phyloP scores from a whole-genome alignment of 139 green algal genomes.

The Coelastrella sp. region DNA sequence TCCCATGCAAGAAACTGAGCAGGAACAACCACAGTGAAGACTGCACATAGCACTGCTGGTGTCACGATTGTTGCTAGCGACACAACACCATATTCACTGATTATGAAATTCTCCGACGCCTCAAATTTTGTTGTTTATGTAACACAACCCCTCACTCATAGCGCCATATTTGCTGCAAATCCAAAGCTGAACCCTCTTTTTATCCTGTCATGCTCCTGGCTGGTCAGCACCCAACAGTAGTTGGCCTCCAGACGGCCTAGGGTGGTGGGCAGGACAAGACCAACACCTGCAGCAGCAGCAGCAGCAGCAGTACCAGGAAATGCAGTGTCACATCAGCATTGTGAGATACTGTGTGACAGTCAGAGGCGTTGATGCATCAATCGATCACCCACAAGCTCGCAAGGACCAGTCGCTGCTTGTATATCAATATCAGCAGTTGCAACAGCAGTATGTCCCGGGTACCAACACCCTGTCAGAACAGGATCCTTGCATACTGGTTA shows the following conservation, averaged over 20 bases:
- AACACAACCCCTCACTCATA: not conserved
- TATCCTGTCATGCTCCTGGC: constrained; percentile 64
- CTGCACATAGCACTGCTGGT: too few species aligned
- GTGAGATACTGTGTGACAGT: not conserved
- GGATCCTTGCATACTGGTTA: too few species aligned
- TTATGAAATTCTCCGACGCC: not conserved
- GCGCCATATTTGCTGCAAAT: constrained; percentile 59
- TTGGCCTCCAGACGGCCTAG: constrained; percentile 72
- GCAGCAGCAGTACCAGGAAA: not conserved
- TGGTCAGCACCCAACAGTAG: constrained; percentile 62
- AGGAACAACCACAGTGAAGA: not conserved
- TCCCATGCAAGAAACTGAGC: too few species aligned
- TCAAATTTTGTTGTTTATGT: too few species aligned
- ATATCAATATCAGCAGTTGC: too few species aligned
- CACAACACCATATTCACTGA: too few species aligned
- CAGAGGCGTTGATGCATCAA: not conserved
- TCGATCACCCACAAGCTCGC: too few species aligned
- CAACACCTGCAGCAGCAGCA: constrained; percentile 62
- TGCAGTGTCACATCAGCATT: not conserved
- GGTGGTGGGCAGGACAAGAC: constrained; percentile 68
- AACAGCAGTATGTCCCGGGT: too few species aligned
- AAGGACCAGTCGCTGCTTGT: too few species aligned
- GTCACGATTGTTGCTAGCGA: too few species aligned
- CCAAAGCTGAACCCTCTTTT: constrained; percentile 77
- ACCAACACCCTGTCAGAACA: too few species aligned